Percentiles rank a stretch among this genome's conserved stretches.
phyloP scores from a whole-genome alignment of 2,329 filamentous ascomycete genomes.

The Conoideocrella luteorostrata region DNA sequence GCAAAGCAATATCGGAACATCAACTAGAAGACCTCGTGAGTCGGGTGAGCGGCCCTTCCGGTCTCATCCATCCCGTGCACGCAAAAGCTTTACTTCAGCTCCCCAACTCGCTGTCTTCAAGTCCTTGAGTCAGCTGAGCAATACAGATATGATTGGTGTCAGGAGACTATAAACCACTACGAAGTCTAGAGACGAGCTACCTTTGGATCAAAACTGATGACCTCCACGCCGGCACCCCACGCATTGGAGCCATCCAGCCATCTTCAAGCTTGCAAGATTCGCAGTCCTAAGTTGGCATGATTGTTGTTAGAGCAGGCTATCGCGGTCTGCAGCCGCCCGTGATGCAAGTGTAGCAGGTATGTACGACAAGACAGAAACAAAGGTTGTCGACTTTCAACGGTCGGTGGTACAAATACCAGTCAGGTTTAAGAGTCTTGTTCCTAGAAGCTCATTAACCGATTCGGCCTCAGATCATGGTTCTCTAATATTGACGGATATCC shows the following conservation, averaged over 20 bases:
- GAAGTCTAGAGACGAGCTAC: constrained; percentile 24
- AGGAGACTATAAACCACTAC: too few relatives aligned
- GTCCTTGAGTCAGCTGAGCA: constrained; percentile 5
- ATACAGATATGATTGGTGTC: too few relatives aligned
- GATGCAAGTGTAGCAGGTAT: constrained; percentile 23
- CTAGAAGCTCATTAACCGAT: constrained; percentile 42
- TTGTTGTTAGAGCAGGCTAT: constrained; percentile 26
- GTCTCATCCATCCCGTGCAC: too few relatives aligned
- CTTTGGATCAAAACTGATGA: constrained; percentile 23
- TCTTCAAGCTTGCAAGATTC: constrained; percentile 14
- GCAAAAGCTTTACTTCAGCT: neutral
- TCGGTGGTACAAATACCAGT: neutral
- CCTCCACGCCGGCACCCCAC: constrained; percentile 22
- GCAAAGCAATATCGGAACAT: too few relatives aligned
- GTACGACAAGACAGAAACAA: neutral
- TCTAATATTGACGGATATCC: constrained; percentile 36
- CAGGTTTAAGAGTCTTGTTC: constrained; percentile 33
- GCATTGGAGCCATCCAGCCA: constrained; percentile 23
- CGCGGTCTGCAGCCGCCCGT: constrained; percentile 21
- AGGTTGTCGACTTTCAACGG: neutral
- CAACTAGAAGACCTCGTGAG: too few relatives aligned
- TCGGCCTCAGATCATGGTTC: constrained; percentile 40
- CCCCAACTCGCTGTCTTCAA: neutral
- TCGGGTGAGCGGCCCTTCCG: too few relatives aligned
- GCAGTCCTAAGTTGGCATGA: constrained; percentile 17